Conservation (phyloP, 257 asterid species). For the Asclepias syriaca region DNA sequence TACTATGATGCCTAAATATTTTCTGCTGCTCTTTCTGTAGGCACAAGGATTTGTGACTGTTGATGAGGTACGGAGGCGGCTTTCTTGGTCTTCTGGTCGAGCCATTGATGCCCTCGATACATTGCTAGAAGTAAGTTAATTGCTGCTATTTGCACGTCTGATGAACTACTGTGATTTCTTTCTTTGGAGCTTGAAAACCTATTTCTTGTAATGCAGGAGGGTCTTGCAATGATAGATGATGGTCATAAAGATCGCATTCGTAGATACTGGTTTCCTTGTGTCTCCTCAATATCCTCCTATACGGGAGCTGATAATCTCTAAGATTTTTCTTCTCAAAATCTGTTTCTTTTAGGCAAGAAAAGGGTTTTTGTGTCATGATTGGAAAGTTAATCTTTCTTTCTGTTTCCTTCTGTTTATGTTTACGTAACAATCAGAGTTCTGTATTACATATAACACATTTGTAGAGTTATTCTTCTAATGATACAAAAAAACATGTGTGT, state of each 20-base stretch:
- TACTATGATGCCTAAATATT: background rate
- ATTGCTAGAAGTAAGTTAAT: conserved; percentile 63
- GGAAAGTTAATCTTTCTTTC: no score
- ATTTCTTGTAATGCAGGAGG: no score
- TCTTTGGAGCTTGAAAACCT: background rate
- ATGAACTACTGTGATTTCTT: background rate
- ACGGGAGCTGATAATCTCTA: conserved; percentile 33
- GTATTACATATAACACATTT: no score
- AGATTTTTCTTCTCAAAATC: conserved; percentile 16
- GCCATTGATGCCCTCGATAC: conserved; percentile 94
- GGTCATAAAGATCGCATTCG: conserved; percentile 72
- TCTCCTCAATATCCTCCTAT: conserved; percentile 60
- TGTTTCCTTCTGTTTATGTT: no score
- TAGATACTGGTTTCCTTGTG: conserved; percentile 89
- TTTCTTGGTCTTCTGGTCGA: conserved; percentile 84
- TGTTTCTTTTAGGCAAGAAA: background rate
- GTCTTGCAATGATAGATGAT: conserved; percentile 70
- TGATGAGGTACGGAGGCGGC: conserved; percentile 77
- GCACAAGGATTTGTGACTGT: conserved; percentile 90
- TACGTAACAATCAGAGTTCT: no score
- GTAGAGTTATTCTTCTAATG: no score
- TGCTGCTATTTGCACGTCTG: conserved; percentile 4
- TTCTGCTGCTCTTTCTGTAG: conserved; percentile 29
- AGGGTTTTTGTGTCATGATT: background rate
- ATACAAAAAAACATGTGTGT: no score